Percentiles rank a stretch among this genome's conserved stretches.
These are phyloP conservation scores for Pseudovirgaria hyperparasitica DNA, from an alignment of 2,329 filamentous ascomycete species.

Conservation along the genomic window DNA sequence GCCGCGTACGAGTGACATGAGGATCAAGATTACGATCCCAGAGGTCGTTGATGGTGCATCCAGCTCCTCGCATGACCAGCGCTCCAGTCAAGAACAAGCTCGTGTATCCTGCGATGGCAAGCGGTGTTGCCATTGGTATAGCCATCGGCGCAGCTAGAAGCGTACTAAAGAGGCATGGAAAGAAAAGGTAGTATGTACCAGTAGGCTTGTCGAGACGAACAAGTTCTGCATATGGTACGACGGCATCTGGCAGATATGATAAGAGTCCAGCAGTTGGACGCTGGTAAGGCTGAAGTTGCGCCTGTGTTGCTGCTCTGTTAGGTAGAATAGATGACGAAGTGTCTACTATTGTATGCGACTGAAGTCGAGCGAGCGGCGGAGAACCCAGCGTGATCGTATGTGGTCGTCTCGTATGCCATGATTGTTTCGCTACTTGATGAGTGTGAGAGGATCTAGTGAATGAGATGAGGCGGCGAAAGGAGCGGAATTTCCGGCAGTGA, in stretches of 20 bases:
- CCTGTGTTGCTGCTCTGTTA: too few relatives aligned
- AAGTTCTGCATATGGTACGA: constrained; percentile 72
- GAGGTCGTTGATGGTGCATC: constrained; percentile 81
- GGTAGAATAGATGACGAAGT: too few relatives aligned
- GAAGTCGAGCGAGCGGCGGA: too few relatives aligned
- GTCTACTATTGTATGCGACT: too few relatives aligned
- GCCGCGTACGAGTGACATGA: constrained; percentile 60
- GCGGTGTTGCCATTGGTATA: constrained; percentile 45
- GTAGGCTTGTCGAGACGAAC: constrained; percentile 69
- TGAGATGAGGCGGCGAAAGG: too few relatives aligned
- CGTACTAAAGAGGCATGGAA: constrained; percentile 76
- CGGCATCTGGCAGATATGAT: constrained; percentile 53
- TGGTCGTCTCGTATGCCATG: too few relatives aligned
- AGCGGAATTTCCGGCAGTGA: too few relatives aligned
- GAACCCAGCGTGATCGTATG: too few relatives aligned
- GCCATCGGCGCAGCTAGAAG: constrained; percentile 63
- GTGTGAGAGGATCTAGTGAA: too few relatives aligned
- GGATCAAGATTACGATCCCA: constrained; percentile 83
- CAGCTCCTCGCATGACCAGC: constrained; percentile 74
- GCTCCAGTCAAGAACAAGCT: constrained; percentile 62
- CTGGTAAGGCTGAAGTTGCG: constrained; percentile 37
- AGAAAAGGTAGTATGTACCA: constrained; percentile 75
- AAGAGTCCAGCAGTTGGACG: constrained; percentile 61
- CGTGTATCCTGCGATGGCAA: constrained; percentile 50
- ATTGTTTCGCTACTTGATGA: too few relatives aligned